Percentiles rank a stretch among this genome's conserved stretches.
These are phyloP conservation scores for Reticulascus tulasneorum DNA, from an alignment of 2,329 filamentous ascomycete species.

Conservation along the genomic window DNA sequence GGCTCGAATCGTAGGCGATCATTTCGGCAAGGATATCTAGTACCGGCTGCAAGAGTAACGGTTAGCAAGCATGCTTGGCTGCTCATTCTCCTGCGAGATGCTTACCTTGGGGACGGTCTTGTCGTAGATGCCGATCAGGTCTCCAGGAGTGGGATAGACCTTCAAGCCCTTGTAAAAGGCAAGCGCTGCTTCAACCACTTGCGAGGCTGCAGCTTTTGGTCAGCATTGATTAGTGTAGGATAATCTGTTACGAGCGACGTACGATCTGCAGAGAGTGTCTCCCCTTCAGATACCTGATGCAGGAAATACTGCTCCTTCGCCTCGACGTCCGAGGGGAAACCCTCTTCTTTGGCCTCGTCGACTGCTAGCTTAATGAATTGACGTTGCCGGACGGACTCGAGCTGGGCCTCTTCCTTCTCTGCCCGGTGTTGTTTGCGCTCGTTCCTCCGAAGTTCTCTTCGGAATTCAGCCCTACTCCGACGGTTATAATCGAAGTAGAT, in stretches of 20 bases:
- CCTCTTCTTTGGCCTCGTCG: slow-evolving; percentile 80
- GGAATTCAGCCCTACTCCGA: slow-evolving; percentile 61
- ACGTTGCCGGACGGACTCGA: slow-evolving; percentile 62
- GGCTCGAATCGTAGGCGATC: slow-evolving; percentile 83
- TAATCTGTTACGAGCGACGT: too few species aligned
- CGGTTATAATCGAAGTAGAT: slow-evolving; percentile 67
- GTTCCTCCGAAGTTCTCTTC: slow-evolving; percentile 67
- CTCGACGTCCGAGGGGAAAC: slow-evolving; percentile 85
- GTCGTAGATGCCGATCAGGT: slow-evolving; percentile 95
- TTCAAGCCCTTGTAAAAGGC: slow-evolving; percentile 98
- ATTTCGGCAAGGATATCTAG: slow-evolving; percentile 96
- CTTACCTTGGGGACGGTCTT: slow-evolving; percentile 92
- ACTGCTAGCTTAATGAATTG: slow-evolving; percentile 72
- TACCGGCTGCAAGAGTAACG: slow-evolving; percentile 65
- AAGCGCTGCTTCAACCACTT: slow-evolving; percentile 74
- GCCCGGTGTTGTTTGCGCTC: slow-evolving; percentile 68
- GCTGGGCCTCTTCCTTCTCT: slow-evolving; percentile 69
- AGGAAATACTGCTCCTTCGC: slow-evolving; percentile 97
- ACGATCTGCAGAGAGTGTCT: slow-evolving; percentile 80
- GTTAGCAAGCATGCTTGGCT: too few species aligned
- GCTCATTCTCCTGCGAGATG: too few species aligned
- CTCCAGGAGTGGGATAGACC: slow-evolving; percentile 90
- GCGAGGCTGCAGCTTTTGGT: slow-evolving; percentile 7
- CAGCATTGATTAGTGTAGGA: too few species aligned
- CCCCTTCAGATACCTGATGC: slow-evolving; percentile 86